Conservation (phyloP, 2,329 filamentous ascomycete species). For the Penicillium hordei region DNA sequence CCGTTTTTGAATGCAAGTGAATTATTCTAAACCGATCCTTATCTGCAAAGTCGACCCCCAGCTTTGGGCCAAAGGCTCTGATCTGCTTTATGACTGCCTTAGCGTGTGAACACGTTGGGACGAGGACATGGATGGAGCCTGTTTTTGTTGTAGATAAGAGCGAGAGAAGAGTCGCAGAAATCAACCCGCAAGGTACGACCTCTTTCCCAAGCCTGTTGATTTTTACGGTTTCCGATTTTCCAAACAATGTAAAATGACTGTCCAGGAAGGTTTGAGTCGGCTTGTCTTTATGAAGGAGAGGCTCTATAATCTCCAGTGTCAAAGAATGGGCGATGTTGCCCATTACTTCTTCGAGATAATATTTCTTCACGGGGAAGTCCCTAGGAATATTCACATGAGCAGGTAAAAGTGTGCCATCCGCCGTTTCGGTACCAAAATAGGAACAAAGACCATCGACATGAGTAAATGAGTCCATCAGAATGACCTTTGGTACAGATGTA, state of each 20-base stretch:
- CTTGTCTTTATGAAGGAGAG: constrained; percentile 11
- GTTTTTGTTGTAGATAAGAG: constrained; percentile 44
- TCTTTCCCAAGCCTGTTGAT: not conserved
- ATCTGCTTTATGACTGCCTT: constrained; percentile 35
- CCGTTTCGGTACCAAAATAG: constrained; percentile 42
- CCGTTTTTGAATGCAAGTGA: constrained; percentile 47
- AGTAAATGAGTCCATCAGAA: constrained; percentile 53
- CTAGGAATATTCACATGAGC: constrained; percentile 48
- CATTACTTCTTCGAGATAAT: constrained; percentile 45
- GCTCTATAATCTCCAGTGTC: constrained; percentile 16
- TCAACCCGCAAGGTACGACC: constrained; percentile 42
- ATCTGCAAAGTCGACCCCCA: constrained; percentile 46
- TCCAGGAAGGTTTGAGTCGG: constrained; percentile 13
- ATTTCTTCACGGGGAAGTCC: constrained; percentile 45
- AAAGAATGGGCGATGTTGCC: constrained; percentile 29
- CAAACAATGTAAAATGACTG: constrained; percentile 4
- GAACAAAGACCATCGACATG: constrained; percentile 47
- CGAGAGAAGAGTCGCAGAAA: constrained; percentile 48
- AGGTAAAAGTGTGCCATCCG: constrained; percentile 30
- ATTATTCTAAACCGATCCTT: constrained; percentile 44
- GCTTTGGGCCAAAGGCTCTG: constrained; percentile 11
- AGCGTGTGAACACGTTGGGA: constrained; percentile 49
- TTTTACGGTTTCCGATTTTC: not conserved
- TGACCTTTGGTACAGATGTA: constrained; percentile 43
- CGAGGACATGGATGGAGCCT: constrained; percentile 52